phyloP scores from a whole-genome alignment of 805 yeast genomes.

The Candida xiaguanensis region DNA sequence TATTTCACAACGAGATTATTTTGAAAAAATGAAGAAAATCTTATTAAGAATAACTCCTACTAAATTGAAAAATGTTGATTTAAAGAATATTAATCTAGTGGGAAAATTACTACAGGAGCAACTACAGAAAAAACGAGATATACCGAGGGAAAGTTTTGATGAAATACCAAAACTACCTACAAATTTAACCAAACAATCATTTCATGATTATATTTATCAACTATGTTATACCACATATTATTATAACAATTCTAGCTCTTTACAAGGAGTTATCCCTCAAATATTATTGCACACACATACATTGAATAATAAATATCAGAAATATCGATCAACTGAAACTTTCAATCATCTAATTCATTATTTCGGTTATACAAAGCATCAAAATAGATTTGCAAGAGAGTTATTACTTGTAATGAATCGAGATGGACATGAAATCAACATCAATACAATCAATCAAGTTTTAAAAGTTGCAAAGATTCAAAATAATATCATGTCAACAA shows the following conservation, averaged over 20 bases:
- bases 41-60: conserved; percentile 31
- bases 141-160: conserved; percentile 4
- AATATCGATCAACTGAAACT: conserved; percentile 31
- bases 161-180: conserved; percentile 33
- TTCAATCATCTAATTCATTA: conserved; percentile 37
- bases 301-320: conserved; percentile 26
- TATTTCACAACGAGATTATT: conserved; percentile 25
- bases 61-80: conserved; percentile 18
- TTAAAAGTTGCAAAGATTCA: conserved; percentile 30
- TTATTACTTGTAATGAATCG: conserved; percentile 37
- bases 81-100: conserved; percentile 13
- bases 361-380: conserved; percentile 39
- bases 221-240: conserved; percentile 32
- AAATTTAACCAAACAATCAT: conserved; percentile 22
- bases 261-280: conserved; percentile 35
- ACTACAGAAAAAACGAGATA: conserved; percentile 11
- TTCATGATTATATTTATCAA: conserved; percentile 32
- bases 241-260: conserved; percentile 30
- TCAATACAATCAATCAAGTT: conserved; percentile 37
- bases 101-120: conserved; percentile 18
- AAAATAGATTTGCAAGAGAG: conserved; percentile 37
- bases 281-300: conserved; percentile 37
- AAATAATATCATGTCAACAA: conserved; percentile 26
- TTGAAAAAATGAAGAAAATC: conserved; percentile 29
- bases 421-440: conserved; percentile 38